Evolutionary conservation across 805 yeast genomes (phyloP).

Genomic region (Ogataea trehalophila): DNA sequence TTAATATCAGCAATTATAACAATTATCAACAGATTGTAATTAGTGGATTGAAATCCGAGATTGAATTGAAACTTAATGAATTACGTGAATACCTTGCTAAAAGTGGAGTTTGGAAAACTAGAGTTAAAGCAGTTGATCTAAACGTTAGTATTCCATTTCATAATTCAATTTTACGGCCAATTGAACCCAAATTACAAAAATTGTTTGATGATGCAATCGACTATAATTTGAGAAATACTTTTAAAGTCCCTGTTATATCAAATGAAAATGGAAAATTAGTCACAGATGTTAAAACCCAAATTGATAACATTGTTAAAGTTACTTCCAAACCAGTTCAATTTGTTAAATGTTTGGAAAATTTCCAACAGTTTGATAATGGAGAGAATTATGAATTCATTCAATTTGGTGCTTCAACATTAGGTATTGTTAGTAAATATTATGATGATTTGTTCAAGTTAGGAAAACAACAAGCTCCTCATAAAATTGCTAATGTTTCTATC

Average conservation of each 20-base stretch:
- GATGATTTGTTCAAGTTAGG: conserved; percentile 12
- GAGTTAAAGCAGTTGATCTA: conserved; percentile 25
- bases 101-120: conserved; percentile 19
- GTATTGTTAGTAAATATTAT: conserved; percentile 23
- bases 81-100: conserved; percentile 11
- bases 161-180: conserved; percentile 26
- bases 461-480: conserved; percentile 2
- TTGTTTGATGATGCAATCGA: conserved; percentile 8
- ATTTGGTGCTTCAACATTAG: conserved; percentile 27
- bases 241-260: conserved; percentile 26
- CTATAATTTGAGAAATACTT: not conserved
- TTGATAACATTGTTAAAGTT: conserved; percentile 25
- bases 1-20: conserved; percentile 29
- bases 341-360: conserved; percentile 26
- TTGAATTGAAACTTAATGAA: conserved; percentile 10
- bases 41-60: conserved; percentile 22
- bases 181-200: conserved; percentile 19
- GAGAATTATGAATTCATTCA: conserved; percentile 22
- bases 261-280: conserved; percentile 26
- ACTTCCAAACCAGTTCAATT: conserved; percentile 32
- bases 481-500: conserved; percentile 5
- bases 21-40: conserved; percentile 32
- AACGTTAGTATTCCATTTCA: conserved; percentile 32
- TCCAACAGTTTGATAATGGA: conserved; percentile 5
- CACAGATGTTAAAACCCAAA: conserved; percentile 14